A percentile compares a stretch with the other conserved stretches of the same genome.
These are phyloP conservation scores for Rhizopogon vesiculosus DNA, from an alignment of 768 basidiomycete genomes.

Conservation along the genomic window DNA sequence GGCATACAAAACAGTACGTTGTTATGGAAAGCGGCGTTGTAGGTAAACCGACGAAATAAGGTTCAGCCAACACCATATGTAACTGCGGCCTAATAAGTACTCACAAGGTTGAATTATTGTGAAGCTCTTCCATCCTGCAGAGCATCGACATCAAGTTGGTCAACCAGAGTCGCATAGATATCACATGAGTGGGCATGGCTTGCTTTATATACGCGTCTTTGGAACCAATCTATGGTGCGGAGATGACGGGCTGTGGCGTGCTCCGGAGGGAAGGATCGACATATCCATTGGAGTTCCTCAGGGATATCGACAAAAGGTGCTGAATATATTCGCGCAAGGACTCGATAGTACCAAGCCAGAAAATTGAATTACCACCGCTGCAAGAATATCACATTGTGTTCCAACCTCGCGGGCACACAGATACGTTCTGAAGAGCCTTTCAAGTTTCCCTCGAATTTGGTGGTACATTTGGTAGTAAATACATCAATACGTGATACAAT, in stretches of 20 bases:
- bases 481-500: not conserved
- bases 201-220: conserved; percentile 18
- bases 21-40: too few relatives aligned
- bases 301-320: conserved; percentile 14
- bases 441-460: not conserved
- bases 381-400: not conserved
- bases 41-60: too few relatives aligned
- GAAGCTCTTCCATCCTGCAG: too few relatives aligned
- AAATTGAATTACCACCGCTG: too few relatives aligned
- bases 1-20: too few relatives aligned
- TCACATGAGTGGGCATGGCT: conserved; percentile 8
- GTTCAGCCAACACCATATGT: too few relatives aligned
- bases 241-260: conserved; percentile 7
- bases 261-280: conserved; percentile 13
- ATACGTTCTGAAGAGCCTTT: not conserved
- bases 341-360: not conserved
- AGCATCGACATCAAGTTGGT: too few relatives aligned
- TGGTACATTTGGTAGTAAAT: not conserved
- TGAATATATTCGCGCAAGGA: conserved; percentile 11
- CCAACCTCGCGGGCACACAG: not conserved
- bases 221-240: conserved; percentile 17
- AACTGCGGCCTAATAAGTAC: too few relatives aligned
- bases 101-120: too few relatives aligned
- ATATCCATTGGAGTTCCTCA: conserved; percentile 18
- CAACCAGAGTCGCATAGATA: conserved; percentile 11